Percentiles rank a stretch among this genome's conserved stretches.
Evolutionary conservation across 1,284 basidiomycete genomes (phyloP).

Genomic region (Ustilago lituana): DNA sequence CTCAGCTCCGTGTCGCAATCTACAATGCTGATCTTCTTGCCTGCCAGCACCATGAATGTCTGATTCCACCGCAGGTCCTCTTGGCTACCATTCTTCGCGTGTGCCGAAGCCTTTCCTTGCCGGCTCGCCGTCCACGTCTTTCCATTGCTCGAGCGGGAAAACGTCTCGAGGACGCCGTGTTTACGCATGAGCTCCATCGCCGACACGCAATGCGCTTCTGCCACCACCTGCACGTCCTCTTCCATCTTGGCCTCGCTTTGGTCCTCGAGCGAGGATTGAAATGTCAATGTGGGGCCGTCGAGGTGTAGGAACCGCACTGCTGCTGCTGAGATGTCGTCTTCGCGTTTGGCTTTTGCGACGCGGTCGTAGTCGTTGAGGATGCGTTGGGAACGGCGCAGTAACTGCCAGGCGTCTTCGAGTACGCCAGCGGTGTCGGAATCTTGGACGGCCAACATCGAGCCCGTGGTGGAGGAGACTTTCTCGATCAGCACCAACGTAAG

Average conservation of each 20-base stretch:
- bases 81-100: background rate
- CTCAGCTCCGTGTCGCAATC: constrained; percentile 46
- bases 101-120: background rate
- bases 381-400: constrained; percentile 36
- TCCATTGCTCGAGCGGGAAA: constrained; percentile 45
- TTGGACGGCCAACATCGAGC: background rate
- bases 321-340: background rate
- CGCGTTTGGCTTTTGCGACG: background rate
- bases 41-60: constrained; percentile 47
- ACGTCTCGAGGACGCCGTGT: constrained; percentile 41
- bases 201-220: constrained; percentile 36
- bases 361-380: constrained; percentile 46
- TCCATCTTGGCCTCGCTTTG: constrained; percentile 10
- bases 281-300: constrained; percentile 29
- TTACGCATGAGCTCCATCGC: constrained; percentile 35
- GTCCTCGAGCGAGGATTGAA: constrained; percentile 25
- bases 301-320: constrained; percentile 36
- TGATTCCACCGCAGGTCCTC: constrained; percentile 7
- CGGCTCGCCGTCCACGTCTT: constrained; percentile 43
- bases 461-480: background rate
- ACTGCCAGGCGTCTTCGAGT: constrained; percentile 35
- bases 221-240: constrained; percentile 27
- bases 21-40: constrained; percentile 46
- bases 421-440: background rate
- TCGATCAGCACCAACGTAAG: constrained; percentile 41